A percentile compares a stretch with the other conserved stretches of the same genome.
phyloP scores from a whole-genome alignment of 2,329 filamentous ascomycete species.

The Fusarium sp. region DNA sequence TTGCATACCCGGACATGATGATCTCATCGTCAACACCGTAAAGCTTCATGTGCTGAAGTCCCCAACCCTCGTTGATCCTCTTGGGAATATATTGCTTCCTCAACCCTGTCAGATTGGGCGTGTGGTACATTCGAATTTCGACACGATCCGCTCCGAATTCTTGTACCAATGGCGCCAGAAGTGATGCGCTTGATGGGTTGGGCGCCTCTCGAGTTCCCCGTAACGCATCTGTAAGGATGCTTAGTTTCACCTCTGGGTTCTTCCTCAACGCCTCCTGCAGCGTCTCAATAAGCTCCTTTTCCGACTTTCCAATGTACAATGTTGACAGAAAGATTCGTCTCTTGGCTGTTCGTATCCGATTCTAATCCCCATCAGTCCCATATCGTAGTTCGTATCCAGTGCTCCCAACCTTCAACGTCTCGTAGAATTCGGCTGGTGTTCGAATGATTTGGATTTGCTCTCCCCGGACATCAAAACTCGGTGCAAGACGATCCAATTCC shows the following conservation, averaged over 20 bases:
- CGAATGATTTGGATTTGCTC: conserved; percentile 84
- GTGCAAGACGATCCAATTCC: conserved; percentile 89
- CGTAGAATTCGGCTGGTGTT: conserved; percentile 90
- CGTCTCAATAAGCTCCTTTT: conserved; percentile 86
- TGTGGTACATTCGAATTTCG: conserved; percentile 97
- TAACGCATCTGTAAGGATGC: conserved; percentile 90
- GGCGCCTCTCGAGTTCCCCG: conserved; percentile 93
- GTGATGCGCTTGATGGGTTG: conserved; percentile 85
- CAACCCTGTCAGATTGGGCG: conserved; percentile 90
- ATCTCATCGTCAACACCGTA: conserved; percentile 97
- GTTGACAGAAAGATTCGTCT: conserved; percentile 92
- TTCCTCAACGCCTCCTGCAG: conserved; percentile 79
- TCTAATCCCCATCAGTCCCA: conserved; percentile 59
- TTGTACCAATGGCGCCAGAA: conserved; percentile 83
- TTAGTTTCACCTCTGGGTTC: conserved; percentile 83
- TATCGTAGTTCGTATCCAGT: neutral
- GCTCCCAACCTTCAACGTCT: conserved; percentile 81
- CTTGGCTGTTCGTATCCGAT: conserved; percentile 85
- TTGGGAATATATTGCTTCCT: conserved; percentile 87
- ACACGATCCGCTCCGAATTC: conserved; percentile 89
- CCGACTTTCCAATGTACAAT: conserved; percentile 93
- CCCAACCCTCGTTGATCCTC: conserved; percentile 98
- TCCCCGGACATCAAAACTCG: conserved; percentile 87
- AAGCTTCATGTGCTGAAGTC: conserved; percentile 98
- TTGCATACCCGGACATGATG: conserved; percentile 83